Base-by-base conservation (phyloP, 2,329 filamentous ascomycete species). In the Penicillium decumbens region DNA sequence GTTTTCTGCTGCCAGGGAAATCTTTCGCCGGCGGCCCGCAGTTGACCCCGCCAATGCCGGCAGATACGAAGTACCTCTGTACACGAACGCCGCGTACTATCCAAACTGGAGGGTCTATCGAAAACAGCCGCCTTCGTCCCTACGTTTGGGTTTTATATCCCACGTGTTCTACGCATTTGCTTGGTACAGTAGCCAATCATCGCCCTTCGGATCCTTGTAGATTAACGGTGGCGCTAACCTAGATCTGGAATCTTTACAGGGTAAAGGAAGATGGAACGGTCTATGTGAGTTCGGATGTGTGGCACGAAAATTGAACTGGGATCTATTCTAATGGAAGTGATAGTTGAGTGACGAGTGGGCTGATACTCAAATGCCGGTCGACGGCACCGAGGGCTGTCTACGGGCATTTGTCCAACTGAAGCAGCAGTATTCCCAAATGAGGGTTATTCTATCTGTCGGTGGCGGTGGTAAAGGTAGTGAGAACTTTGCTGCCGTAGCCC, bases 101-200 rank as follows among this genome's bases (percentile, higher is more conserved):
- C 87, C 87, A n/a, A 92, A 89, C 70, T 83, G 82, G 73, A 77
- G 83, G 50, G 81, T 89, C 58, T 89, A 90, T 70, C 77, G 79
- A 49, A 80, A 84, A 55, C 82, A 88, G 60, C 86, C 86, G 13
- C 88, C 88, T 0, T 87, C 82, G 1, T 82, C 82, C 47, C 74
- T 92, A 63, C 87, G 88, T 65, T 82, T 89, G 67, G 81, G 81
- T 57, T 88, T 85, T 62, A 83, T 92, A 61, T 90, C 85, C 58
- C 85, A 89, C 64, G 82, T 91, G 24, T 91, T 90, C 70, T 92
- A 92, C 65, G 87, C 88, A 10, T 91, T 88, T 78, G 87, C 87
- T 50, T 79, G 75, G 77, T 80, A 69, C 60, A 23, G 48, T 57
- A 55, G 45, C 46, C 54, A 60, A 59, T 57, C 54, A 60, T 7